Conservation (phyloP, 1,139 yeast species). For the Yamadazyma dendronema region DNA sequence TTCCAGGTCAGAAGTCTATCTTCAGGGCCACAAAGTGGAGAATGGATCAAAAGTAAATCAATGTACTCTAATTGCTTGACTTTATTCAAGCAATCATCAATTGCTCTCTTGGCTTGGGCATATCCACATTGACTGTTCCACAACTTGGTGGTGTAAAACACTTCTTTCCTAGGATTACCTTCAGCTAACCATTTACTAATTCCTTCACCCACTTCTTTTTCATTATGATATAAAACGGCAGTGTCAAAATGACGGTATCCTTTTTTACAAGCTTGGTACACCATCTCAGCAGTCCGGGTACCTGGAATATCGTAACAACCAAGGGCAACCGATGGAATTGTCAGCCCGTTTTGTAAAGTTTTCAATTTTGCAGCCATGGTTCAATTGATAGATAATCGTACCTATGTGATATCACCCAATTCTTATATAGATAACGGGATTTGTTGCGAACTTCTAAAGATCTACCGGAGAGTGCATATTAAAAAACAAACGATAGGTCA, state of each 20-base stretch:
- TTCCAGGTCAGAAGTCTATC: slow-evolving; percentile 54
- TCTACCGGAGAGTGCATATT: neutral
- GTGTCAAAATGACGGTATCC: slow-evolving; percentile 63
- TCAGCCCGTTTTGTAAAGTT: slow-evolving; percentile 19
- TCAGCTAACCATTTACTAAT: slow-evolving; percentile 51
- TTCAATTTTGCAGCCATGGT: slow-evolving; percentile 3
- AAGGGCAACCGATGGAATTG: slow-evolving; percentile 38
- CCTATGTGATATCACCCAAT: neutral
- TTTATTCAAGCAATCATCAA: slow-evolving; percentile 25
- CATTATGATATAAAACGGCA: slow-evolving; percentile 57
- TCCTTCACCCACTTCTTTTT: slow-evolving; percentile 55
- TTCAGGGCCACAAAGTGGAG: slow-evolving; percentile 55
- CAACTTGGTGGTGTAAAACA: slow-evolving; percentile 58
- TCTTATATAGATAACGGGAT: no score
- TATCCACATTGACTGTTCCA: slow-evolving; percentile 38
- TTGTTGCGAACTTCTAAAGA: neutral
- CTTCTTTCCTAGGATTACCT: slow-evolving; percentile 55
- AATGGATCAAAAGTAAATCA: slow-evolving; percentile 56
- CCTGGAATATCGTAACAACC: slow-evolving; percentile 35
- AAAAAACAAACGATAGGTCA: neutral
- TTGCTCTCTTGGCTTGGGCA: slow-evolving; percentile 23
- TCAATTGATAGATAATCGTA: neutral
- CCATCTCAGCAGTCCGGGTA: slow-evolving; percentile 28
- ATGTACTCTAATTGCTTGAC: slow-evolving; percentile 43
- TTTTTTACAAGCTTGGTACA: slow-evolving; percentile 44